These are phyloP conservation scores for Onygenales sp. DNA, from an alignment of 2,329 filamentous ascomycete species.

Conservation along the genomic window DNA sequence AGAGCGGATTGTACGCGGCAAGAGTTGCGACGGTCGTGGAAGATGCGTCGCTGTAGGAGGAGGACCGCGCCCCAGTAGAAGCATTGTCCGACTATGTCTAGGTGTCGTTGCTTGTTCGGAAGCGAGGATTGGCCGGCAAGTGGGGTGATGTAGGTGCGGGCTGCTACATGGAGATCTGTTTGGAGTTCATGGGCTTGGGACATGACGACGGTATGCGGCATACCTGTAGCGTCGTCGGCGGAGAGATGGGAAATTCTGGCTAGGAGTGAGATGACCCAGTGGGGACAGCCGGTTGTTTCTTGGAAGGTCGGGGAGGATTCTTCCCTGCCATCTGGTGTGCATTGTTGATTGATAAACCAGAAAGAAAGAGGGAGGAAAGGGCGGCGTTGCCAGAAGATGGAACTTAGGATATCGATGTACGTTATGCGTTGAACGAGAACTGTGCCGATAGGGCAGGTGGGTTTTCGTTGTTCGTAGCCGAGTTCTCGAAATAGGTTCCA, in stretches of 20 bases:
- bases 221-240: neutral
- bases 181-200: neutral
- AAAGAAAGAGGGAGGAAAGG: neutral
- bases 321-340: neutral
- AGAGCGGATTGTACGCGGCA: neutral
- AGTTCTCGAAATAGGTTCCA: slow-evolving; percentile 1
- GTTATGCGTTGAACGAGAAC: slow-evolving; percentile 1
- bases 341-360: neutral
- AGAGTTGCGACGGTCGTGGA: neutral
- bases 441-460: neutral
- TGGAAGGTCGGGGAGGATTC: neutral
- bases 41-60: neutral
- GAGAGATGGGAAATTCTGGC: neutral
- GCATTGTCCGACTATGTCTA: neutral
- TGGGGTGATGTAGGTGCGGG: neutral
- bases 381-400: neutral
- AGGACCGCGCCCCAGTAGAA: slow-evolving; percentile 2
- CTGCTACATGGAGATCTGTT: neutral
- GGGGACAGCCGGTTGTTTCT: slow-evolving; percentile 2
- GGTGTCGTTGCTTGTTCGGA: neutral
- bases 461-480: neutral
- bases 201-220: neutral
- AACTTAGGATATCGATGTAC: slow-evolving; percentile 1
- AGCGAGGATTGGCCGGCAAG: neutral
- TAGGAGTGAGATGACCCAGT: slow-evolving; percentile 1